Base-by-base conservation (phyloP, 805 yeast genomes). In the Saturnispora dispora region DNA sequence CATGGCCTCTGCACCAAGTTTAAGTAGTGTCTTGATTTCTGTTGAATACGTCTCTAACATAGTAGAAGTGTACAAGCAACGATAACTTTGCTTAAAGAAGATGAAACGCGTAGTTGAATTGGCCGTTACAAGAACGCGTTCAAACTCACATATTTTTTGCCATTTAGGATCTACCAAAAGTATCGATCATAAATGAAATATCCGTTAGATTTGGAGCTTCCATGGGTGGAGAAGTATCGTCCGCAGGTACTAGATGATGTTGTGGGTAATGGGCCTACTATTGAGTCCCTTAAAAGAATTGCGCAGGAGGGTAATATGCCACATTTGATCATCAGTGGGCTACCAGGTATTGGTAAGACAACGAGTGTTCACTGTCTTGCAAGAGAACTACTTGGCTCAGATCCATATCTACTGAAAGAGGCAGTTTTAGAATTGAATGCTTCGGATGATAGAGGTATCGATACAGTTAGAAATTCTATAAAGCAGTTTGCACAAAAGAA, bases 301-400 rank as follows among this genome's bases (percentile, higher is more conserved):
- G 96, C 95, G 5, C 69, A 77, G 46, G 96, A 90, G 61, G 99
- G 99, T 32, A 93, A 93, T 68, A 85, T 93, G 88, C 98, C 99
- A 1, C 96, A 93, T 68, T 73, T 93, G 78, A 90, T 93, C 59
- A 85, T 93, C 44, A 84, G 93, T n/a, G 96, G 99, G 3, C 71
- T 88, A 45, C 99, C 99, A 2, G 99, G 99, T 58, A 91, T 93
- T 51, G 99, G 99, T 41, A 93, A 93, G 65, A 93, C 99, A 2
- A 93, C 99, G 0, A 85, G 96, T 2, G 80, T 93, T 5, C 87
- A 86, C 54, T 90, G 97, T 70, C 75, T 93, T 28, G 97, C 98
- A 0, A 76, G 79, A 48, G 95, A 86, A 62, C 68, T 93, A 41
- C 72, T 93, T 30, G 96, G 96, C 0, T 78, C 78, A 18, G 70